phyloP scores from a whole-genome alignment of 306 rosid genomes.

The Luffa acutangula region DNA sequence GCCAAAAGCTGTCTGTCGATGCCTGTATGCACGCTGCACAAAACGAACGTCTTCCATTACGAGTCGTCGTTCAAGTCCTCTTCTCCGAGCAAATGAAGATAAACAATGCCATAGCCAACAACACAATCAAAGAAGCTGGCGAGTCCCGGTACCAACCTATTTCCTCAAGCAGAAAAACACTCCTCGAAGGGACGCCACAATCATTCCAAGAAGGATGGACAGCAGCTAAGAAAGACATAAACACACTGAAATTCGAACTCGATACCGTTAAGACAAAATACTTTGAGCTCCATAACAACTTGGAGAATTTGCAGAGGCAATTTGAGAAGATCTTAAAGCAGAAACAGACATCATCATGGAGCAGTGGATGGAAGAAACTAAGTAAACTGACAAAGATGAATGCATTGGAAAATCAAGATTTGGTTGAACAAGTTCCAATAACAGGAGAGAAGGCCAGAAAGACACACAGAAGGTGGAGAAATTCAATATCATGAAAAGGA shows the following conservation, averaged over 20 bases:
- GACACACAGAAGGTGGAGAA: conserved; percentile 88
- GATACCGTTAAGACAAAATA: conserved; percentile 71
- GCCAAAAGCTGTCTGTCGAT: conserved; percentile 89
- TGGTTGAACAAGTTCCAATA: conserved; percentile 27
- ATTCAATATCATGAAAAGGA: conserved; percentile 66
- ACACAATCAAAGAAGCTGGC: conserved; percentile 45
- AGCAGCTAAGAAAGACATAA: conserved; percentile 80
- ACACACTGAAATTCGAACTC: conserved; percentile 85
- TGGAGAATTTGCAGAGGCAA: conserved; percentile 80
- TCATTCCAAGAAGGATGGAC: conserved; percentile 99
- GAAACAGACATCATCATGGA: conserved; percentile 86
- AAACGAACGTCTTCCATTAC: conserved; percentile 86
- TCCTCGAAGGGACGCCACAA: conserved; percentile 84
- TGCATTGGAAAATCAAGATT: conserved; percentile 37
- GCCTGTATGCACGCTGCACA: conserved; percentile 97
- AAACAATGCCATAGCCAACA: conserved; percentile 64
- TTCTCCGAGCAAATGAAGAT: conserved; percentile 87
- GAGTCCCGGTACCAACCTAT: conserved; percentile 54
- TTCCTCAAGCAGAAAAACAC: conserved; percentile 59
- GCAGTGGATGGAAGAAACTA: conserved; percentile 94
- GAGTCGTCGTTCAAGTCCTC: conserved; percentile 92
- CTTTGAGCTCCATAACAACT: conserved; percentile 60
- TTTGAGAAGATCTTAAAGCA: conserved; percentile 79
- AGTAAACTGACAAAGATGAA: conserved; percentile 66
- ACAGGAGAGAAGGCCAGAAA: conserved; percentile 40